Percentiles rank a stretch among this genome's conserved stretches.
These are phyloP conservation scores for Helotiales sp. DNA, from an alignment of 2,329 filamentous ascomycete species.

Conservation along the genomic window DNA sequence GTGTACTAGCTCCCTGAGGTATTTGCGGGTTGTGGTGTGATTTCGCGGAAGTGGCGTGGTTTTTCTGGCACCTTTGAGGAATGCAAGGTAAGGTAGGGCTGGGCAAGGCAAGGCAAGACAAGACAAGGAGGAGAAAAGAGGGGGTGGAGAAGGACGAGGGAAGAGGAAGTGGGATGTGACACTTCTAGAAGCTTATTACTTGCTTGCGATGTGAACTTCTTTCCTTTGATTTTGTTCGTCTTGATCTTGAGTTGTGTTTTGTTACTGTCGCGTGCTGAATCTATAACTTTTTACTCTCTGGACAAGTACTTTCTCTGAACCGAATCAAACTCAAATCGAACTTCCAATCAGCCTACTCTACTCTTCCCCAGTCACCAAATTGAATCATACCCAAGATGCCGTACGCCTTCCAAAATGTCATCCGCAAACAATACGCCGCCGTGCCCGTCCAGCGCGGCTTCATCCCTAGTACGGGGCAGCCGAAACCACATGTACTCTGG, in stretches of 20 bases:
- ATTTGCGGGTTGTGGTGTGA: slow-evolving; percentile 3
- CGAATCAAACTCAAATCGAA: neutral
- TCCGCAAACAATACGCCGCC: neutral
- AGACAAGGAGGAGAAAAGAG: neutral
- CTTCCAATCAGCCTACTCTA: neutral
- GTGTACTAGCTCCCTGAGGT: neutral
- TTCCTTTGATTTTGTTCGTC: neutral
- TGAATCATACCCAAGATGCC: slow-evolving; percentile 39
- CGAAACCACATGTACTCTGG: slow-evolving; percentile 61
- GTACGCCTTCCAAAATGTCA: slow-evolving; percentile 43
- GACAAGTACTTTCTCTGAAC: too few species aligned
- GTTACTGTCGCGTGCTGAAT: neutral
- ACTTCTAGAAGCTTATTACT: too few species aligned
- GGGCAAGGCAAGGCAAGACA: too few species aligned
- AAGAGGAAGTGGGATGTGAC: neutral
- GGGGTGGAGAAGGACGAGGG: neutral
- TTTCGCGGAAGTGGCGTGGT: slow-evolving; percentile 8
- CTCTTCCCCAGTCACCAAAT: neutral
- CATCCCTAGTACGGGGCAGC: slow-evolving; percentile 8
- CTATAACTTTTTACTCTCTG: too few species aligned
- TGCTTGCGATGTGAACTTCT: too few species aligned
- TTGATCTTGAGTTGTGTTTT: neutral
- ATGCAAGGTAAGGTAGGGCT: too few species aligned
- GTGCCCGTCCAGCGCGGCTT: slow-evolving; percentile 3
- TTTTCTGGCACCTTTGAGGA: too few species aligned